Evolutionary conservation across 2,329 filamentous ascomycete species (phyloP).

Genomic region (Venturia aucupariae): DNA sequence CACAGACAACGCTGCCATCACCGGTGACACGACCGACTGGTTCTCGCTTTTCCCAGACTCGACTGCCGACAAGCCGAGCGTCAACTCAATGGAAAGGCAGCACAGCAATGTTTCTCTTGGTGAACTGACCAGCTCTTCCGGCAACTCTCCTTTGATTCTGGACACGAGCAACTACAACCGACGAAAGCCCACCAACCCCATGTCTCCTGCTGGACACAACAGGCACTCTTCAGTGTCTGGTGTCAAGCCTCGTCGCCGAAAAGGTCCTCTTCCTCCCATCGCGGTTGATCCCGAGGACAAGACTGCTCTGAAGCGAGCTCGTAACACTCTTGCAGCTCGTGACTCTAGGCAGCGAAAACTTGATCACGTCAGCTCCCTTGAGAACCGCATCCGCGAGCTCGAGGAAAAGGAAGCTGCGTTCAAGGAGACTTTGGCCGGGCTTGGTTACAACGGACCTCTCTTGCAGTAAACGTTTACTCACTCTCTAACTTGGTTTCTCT

Average conservation of each 20-base stretch:
- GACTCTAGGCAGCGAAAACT: constrained; percentile 87
- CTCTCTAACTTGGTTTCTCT: constrained; percentile 19
- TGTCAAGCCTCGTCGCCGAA: constrained; percentile 62
- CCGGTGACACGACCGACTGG: constrained; percentile 53
- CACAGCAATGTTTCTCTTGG: constrained; percentile 22
- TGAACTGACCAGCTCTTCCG: constrained; percentile 23
- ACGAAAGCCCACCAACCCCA: constrained; percentile 32
- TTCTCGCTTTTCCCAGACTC: constrained; percentile 61
- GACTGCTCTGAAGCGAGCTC: constrained; percentile 82
- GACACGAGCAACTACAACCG: constrained; percentile 25
- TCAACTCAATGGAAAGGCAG: constrained; percentile 33
- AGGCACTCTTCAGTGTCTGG: constrained; percentile 63
- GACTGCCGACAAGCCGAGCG: constrained; percentile 21
- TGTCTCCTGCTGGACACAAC: constrained; percentile 33
- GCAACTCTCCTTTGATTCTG: constrained; percentile 28
- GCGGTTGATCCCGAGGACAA: constrained; percentile 64
- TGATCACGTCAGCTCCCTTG: constrained; percentile 62
- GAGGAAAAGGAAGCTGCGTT: constrained; percentile 40
- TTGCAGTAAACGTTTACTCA: constrained; percentile 18
- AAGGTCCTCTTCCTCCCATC: constrained; percentile 74
- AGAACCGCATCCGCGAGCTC: constrained; percentile 62
- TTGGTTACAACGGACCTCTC: constrained; percentile 13
- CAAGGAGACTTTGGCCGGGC: constrained; percentile 26
- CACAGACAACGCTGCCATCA: constrained; percentile 44
- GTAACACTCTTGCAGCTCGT: constrained; percentile 86